Conservation (phyloP, 768 basidiomycete genomes). For the Tremella mesenterica region DNA sequence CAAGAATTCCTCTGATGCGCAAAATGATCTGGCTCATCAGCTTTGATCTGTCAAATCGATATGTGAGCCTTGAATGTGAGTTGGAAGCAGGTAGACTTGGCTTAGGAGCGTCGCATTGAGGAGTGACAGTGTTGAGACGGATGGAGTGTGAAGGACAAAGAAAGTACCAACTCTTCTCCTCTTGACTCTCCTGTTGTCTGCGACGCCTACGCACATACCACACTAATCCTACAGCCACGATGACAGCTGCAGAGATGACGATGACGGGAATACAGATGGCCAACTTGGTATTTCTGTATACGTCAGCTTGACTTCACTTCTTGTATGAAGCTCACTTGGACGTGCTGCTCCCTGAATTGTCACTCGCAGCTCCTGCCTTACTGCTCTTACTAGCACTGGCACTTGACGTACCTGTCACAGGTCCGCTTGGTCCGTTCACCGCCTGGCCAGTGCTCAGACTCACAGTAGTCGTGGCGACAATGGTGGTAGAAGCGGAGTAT, state of each 20-base stretch:
- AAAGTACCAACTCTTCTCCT: constrained; percentile 2
- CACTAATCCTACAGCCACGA: not conserved
- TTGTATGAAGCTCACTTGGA: not conserved
- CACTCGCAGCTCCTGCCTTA: not conserved
- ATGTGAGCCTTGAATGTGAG: no score
- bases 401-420: not conserved
- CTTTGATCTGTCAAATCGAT: no score
- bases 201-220: not conserved
- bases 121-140: no score
- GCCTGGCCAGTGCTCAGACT: not conserved
- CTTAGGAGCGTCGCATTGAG: no score
- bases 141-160: not conserved
- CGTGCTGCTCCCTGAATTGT: not conserved
- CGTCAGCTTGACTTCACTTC: not conserved
- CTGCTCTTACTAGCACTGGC: not conserved
- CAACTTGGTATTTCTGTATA: not conserved
- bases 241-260: not conserved
- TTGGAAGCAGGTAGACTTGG: no score
- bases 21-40: no score
- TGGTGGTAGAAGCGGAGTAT: not conserved
- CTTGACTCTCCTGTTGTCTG: constrained; percentile 3
- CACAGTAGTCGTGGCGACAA: not conserved
- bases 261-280: not conserved
- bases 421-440: not conserved
- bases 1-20: no score